A percentile compares a stretch with the other conserved stretches of the same genome.
Evolutionary conservation across 768 basidiomycete species (phyloP).

Genomic region (Mycena alexandri): DNA sequence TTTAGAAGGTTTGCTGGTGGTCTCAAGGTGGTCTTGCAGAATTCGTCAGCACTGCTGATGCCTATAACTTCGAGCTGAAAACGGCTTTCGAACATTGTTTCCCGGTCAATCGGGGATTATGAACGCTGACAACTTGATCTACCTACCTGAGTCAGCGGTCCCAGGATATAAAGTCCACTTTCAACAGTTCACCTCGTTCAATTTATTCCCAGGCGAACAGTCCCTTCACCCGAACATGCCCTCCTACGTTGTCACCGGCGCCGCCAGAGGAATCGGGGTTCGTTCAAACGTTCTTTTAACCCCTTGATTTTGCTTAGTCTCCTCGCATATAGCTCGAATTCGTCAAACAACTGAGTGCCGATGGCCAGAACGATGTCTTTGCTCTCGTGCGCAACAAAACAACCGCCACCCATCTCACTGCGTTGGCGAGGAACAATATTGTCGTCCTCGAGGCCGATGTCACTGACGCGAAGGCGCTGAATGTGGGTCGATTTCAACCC

Average conservation of each 20-base stretch:
- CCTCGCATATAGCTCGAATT: not conserved
- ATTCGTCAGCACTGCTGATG: too few species aligned
- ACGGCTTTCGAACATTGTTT: too few species aligned
- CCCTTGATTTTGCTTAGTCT: not conserved
- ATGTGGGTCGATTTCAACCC: not conserved
- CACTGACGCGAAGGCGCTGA: not conserved
- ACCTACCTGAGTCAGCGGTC: too few species aligned
- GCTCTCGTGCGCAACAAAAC: slow-evolving; percentile 8
- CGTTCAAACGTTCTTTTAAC: not conserved
- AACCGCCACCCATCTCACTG: not conserved
- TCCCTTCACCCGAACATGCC: not conserved
- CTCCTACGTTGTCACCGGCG: slow-evolving; percentile 2
- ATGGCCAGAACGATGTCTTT: not conserved
- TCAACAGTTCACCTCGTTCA: too few species aligned
- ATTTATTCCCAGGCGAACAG: too few species aligned
- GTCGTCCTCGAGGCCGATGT: not conserved
- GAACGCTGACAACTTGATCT: too few species aligned
- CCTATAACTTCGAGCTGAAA: too few species aligned
- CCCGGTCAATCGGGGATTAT: too few species aligned
- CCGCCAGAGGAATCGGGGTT: not conserved
- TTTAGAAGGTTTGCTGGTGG: too few species aligned
- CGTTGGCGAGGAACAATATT: not conserved
- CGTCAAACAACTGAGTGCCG: not conserved
- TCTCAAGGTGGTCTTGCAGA: too few species aligned
- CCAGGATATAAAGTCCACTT: too few species aligned